Percentiles rank a stretch among this genome's conserved stretches.
These are phyloP conservation scores for Colletotrichum musae DNA, from an alignment of 2,329 filamentous ascomycete genomes.

Conservation along the genomic window DNA sequence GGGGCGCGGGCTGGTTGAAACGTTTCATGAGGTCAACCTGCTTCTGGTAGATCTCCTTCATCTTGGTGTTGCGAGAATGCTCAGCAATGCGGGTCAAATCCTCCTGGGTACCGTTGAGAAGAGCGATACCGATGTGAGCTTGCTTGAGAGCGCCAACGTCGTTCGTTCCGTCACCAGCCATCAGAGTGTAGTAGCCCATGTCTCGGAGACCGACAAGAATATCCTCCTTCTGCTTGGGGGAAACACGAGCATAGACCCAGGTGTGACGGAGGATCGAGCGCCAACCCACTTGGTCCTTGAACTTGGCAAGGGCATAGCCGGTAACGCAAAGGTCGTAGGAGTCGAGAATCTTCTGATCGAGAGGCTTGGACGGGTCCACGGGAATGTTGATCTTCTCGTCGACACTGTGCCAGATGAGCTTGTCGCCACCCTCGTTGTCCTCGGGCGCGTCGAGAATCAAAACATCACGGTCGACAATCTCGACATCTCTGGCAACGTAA, in stretches of 20 bases:
- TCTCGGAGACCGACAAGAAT: constrained; percentile 97
- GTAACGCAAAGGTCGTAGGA: constrained; percentile 96
- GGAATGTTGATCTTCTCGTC: constrained; percentile 90
- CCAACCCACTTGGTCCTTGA: constrained; percentile 84
- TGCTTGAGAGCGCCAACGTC: constrained; percentile 98
- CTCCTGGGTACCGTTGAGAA: constrained; percentile 93
- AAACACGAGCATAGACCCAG: constrained; percentile 98
- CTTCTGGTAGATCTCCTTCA: constrained; percentile 99
- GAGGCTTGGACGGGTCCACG: constrained; percentile 85
- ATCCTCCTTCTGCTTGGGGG: constrained; percentile 98
- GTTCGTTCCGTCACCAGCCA: constrained; percentile 99
- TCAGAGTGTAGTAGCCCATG: constrained; percentile 96
- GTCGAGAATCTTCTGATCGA: constrained; percentile 85
- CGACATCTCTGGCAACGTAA: constrained; percentile 94
- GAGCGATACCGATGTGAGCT: constrained; percentile 95
- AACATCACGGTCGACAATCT: constrained; percentile 96
- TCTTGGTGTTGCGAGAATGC: constrained; percentile 93
- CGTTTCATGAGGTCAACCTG: constrained; percentile 91
- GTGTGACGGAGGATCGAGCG: constrained; percentile 85
- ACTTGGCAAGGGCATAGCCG: constrained; percentile 91
- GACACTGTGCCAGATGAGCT: constrained; percentile 93
- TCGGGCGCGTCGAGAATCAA: constrained; percentile 96
- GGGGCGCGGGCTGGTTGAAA: constrained; percentile 95
- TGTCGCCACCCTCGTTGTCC: constrained; percentile 83
- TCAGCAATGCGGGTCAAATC: constrained; percentile 94